Evolutionary conservation across 78 protist genomes (phyloP).

Genomic region (Dictyostelium purpureum): DNA sequence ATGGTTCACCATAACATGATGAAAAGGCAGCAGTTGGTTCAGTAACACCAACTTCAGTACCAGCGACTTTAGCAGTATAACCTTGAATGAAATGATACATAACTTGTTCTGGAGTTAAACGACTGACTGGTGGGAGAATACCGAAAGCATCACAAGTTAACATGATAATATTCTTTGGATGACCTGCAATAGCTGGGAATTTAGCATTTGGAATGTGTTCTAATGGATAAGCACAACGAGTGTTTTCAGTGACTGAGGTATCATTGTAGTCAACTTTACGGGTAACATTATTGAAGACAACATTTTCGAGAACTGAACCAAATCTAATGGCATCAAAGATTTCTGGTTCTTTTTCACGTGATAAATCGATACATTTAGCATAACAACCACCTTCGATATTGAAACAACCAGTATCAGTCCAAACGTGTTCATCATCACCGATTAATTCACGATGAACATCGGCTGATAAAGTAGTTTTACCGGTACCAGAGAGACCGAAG

Average conservation of each 20-base stretch:
- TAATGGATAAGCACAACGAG: constrained; percentile 97
- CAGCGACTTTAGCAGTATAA: constrained; percentile 97
- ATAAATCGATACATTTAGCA: constrained; percentile 95
- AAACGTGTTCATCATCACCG: constrained; percentile 99
- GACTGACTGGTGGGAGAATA: constrained; percentile 97
- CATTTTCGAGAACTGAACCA: constrained; percentile 96
- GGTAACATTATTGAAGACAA: constrained; percentile 80
- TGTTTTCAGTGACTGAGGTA: constrained; percentile 94
- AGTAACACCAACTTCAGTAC: constrained; percentile 96
- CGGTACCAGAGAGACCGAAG: constrained; percentile 98
- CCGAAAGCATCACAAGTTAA: constrained; percentile 98
- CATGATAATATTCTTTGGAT: constrained; percentile 95
- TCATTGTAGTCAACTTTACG: constrained; percentile 87
- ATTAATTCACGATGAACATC: constrained; percentile 94
- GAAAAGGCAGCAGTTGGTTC: constrained; percentile 97
- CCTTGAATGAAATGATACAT: constrained; percentile 97
- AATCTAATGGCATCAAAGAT: constrained; percentile 94
- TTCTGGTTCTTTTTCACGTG: constrained; percentile 95
- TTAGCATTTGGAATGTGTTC: constrained; percentile 91
- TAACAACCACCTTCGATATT: constrained; percentile 99
- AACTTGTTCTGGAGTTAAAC: constrained; percentile 92
- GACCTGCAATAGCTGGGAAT: constrained; percentile 86
- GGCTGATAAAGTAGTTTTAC: constrained; percentile 98
- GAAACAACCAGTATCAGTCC: constrained; percentile 95
- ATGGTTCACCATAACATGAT: constrained; percentile 97